These are phyloP conservation scores for Fistulifera solaris DNA, from an alignment of 108 stramenopile genomes.

Conservation along the genomic window DNA sequence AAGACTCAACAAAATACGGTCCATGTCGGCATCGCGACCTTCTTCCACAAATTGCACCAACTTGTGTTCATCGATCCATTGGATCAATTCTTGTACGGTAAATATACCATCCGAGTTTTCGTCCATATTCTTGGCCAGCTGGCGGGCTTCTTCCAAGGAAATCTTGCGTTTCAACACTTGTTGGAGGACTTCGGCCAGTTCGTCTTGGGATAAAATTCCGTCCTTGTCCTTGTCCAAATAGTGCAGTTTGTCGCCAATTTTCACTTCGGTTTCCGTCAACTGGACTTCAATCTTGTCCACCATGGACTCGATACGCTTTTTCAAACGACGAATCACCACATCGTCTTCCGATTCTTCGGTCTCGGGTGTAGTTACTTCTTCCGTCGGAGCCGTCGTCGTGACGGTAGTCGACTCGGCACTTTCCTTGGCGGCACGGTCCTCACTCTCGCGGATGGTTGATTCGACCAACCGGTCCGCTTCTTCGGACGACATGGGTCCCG, in stretches of 20 bases:
- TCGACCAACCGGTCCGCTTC: conserved; percentile 21
- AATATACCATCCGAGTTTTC: conserved; percentile 67
- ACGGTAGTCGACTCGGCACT: conserved; percentile 36
- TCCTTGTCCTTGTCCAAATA: conserved; percentile 94
- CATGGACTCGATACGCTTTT: conserved; percentile 80
- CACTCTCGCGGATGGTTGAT: conserved; percentile 28
- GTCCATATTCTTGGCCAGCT: conserved; percentile 70
- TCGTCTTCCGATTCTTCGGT: conserved; percentile 36
- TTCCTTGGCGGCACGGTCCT: conserved; percentile 31
- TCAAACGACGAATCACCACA: conserved; percentile 50
- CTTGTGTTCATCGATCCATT: conserved; percentile 76
- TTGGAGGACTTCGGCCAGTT: conserved; percentile 72
- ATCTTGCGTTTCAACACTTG: conserved; percentile 71
- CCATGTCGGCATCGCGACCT: conserved; percentile 74
- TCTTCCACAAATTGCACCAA: conserved; percentile 77
- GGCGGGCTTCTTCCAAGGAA: conserved; percentile 72
- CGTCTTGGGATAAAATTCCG: conserved; percentile 77
- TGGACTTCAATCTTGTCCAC: conserved; percentile 88
- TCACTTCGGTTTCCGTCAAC: conserved; percentile 76
- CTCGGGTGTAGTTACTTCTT: conserved; percentile 5
- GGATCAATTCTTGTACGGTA: conserved; percentile 61
- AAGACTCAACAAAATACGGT: conserved; percentile 17
- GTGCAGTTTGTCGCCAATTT: conserved; percentile 94
- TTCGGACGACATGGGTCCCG: neutral
- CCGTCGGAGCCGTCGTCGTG: conserved; percentile 17